These are phyloP conservation scores for Penstemon newberryi DNA, from an alignment of 257 asterid genomes.

Conservation along the genomic window DNA sequence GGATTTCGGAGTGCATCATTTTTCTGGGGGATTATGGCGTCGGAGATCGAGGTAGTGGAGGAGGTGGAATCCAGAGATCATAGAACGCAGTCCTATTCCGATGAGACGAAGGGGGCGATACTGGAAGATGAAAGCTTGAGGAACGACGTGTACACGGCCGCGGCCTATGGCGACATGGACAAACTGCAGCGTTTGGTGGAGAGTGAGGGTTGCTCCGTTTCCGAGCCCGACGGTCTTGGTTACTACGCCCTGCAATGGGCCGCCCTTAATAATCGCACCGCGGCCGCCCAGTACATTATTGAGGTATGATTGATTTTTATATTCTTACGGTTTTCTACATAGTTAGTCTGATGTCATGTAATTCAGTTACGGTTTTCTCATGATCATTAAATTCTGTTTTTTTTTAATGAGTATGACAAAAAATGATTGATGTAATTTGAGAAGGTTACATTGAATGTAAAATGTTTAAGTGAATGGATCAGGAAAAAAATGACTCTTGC, in stretches of 20 bases:
- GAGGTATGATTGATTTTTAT: slow-evolving; percentile 47
- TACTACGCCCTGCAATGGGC: slow-evolving; percentile 99
- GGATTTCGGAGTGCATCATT: slow-evolving; percentile 36
- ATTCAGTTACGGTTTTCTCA: not conserved
- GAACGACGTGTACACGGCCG: slow-evolving; percentile 96
- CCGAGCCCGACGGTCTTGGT: slow-evolving; percentile 90
- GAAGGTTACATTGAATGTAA: not conserved
- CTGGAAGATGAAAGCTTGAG: slow-evolving; percentile 80
- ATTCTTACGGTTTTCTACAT: not conserved
- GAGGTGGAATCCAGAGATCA: slow-evolving; percentile 64
- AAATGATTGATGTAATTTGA: not conserved
- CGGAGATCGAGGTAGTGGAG: slow-evolving; percentile 97
- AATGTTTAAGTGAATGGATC: slow-evolving; percentile 2
- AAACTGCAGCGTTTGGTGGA: slow-evolving; percentile 93
- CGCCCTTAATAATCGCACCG: slow-evolving; percentile 85
- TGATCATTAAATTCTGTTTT: not conserved
- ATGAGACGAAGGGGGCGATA: slow-evolving; percentile 32
- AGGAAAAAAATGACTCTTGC: not conserved
- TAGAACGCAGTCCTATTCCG: slow-evolving; percentile 28
- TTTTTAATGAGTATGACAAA: not conserved
- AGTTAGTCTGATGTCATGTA: not conserved
- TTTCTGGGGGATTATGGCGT: slow-evolving; percentile 45
- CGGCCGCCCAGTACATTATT: slow-evolving; percentile 88
- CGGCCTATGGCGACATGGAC: slow-evolving; percentile 96
- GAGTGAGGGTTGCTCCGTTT: slow-evolving; percentile 91